Conservation (phyloP, 306 rosid genomes). For the Hylodesmum podocarpum region DNA sequence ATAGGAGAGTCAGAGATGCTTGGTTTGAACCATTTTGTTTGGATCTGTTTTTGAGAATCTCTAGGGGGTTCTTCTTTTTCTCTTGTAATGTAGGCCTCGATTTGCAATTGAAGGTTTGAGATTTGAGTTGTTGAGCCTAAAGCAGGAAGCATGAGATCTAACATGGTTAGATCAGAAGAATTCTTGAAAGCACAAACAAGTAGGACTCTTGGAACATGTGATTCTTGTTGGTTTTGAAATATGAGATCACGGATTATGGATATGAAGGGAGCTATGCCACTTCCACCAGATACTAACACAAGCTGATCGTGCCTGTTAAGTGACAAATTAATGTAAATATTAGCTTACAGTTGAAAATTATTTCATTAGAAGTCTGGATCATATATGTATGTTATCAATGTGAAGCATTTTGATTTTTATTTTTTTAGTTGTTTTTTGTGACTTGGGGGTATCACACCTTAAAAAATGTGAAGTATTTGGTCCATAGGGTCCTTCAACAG, state of each 20-base stretch:
- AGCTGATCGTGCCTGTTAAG: slow-evolving; percentile 18
- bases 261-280: slow-evolving; percentile 65
- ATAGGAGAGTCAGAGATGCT: slow-evolving; percentile 34
- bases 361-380: not conserved
- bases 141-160: slow-evolving; percentile 52
- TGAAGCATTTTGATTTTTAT: not conserved
- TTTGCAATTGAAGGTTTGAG: slow-evolving; percentile 39
- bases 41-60: slow-evolving; percentile 21
- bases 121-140: slow-evolving; percentile 32
- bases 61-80: slow-evolving; percentile 34
- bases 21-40: slow-evolving; percentile 44
- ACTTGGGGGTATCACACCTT: slow-evolving; percentile 46
- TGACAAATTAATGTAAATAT: not conserved
- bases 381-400: not conserved
- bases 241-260: slow-evolving; percentile 66
- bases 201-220: slow-evolving; percentile 36
- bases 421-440: not conserved
- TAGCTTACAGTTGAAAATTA: not conserved
- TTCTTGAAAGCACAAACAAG: slow-evolving; percentile 45
- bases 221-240: slow-evolving; percentile 41
- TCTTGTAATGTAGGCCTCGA: slow-evolving; percentile 55
- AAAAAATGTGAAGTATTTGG: slow-evolving; percentile 47
- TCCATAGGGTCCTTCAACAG: slow-evolving; percentile 93
- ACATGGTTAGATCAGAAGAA: slow-evolving; percentile 46
- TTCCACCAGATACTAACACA: slow-evolving; percentile 52